phyloP scores from a whole-genome alignment of 768 basidiomycete genomes.

The Boletus rufocinnamomeus region DNA sequence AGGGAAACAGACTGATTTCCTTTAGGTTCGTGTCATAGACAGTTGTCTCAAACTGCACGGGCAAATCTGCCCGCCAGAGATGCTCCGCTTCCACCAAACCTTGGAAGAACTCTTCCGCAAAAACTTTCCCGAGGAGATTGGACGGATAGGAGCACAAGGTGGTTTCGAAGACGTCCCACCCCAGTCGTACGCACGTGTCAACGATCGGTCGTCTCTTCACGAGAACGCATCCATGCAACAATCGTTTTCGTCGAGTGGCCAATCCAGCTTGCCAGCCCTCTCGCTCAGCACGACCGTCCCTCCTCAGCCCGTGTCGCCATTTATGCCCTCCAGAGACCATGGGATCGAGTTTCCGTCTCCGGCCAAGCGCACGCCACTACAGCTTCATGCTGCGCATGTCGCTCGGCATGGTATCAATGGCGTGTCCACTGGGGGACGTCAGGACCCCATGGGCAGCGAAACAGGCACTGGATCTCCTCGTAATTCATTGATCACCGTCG shows the following conservation, averaged over 20 bases:
- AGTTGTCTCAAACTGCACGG: slow-evolving; percentile 83
- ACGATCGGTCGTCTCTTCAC: slow-evolving; percentile 50
- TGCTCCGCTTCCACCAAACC: slow-evolving; percentile 90
- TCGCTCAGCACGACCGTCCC: slow-evolving; percentile 51
- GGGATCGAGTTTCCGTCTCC: slow-evolving; percentile 20
- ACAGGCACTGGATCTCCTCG: slow-evolving; percentile 57
- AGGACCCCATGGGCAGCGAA: slow-evolving; percentile 48
- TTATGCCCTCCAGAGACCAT: slow-evolving; percentile 24
- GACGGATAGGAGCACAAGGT: slow-evolving; percentile 62
- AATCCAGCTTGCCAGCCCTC: slow-evolving; percentile 45
- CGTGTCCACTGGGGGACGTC: slow-evolving; percentile 72
- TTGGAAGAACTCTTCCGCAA: slow-evolving; percentile 83
- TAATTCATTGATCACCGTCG: slow-evolving; percentile 75
- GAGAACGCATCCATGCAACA: slow-evolving; percentile 48
- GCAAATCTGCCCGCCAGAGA: slow-evolving; percentile 79
- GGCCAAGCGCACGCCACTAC: slow-evolving; percentile 70
- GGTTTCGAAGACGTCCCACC: slow-evolving; percentile 48
- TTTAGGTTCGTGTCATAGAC: slow-evolving; percentile 76
- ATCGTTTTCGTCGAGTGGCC: slow-evolving; percentile 50
- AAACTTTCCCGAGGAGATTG: slow-evolving; percentile 83
- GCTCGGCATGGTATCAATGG: slow-evolving; percentile 83
- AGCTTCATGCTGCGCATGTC: slow-evolving; percentile 78
- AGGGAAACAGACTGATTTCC: neutral
- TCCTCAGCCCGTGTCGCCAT: slow-evolving; percentile 47
- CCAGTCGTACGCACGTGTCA: slow-evolving; percentile 44